Base-by-base conservation (phyloP, 2,329 filamentous ascomycete species). In the Aspergillus cejpii region DNA sequence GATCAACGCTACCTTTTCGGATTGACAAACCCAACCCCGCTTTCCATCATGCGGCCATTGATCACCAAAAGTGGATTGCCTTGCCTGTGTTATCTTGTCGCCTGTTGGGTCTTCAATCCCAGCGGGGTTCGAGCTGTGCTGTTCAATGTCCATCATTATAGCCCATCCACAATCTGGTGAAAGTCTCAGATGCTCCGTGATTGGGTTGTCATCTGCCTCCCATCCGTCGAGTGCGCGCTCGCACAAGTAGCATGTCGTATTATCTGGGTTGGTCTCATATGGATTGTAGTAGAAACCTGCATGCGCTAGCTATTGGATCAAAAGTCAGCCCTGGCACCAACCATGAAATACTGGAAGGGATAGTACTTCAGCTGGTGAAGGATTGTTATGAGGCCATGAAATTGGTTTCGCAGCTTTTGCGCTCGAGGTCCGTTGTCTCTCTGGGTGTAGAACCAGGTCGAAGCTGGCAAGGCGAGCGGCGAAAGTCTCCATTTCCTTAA, bases 261-360 rank as follows among this genome's bases (percentile, higher is more conserved):
- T 97, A 66, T 98, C 92, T 28, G 83, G 83, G 59, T 82, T 86
- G 37, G 80, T 77, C 41, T 79, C 74, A 11, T 79, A 80, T 1
- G 92, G 91, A 49, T 83, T 79, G 70, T 87, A 97, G 70, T 84
- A 92, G 71, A 98, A 95, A 28, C 92, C 92, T 45, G 92, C 91
- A 60, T 80, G 81, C 3, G 92, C 91, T 58, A 98, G 83, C 85
- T 95, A 62, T 36, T n/a, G 21, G 26, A 39, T 8, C 12, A 14
- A 4, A n/a, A 21, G 27, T 11, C 39, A 40, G 28, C 8, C 11
- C 28, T 36, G 20, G 19, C n/a, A n/a, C 14, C 44, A 38, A 20
- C 41, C 59, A 43, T 12, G 59, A 21, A 34, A 65, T 60, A 29
- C 10, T 20, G 3, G 15, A 24, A 31, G 34, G 26, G 11, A 21